phyloP scores from a whole-genome alignment of 345 rosid species.

The Eucalyptus pauciflora region DNA sequence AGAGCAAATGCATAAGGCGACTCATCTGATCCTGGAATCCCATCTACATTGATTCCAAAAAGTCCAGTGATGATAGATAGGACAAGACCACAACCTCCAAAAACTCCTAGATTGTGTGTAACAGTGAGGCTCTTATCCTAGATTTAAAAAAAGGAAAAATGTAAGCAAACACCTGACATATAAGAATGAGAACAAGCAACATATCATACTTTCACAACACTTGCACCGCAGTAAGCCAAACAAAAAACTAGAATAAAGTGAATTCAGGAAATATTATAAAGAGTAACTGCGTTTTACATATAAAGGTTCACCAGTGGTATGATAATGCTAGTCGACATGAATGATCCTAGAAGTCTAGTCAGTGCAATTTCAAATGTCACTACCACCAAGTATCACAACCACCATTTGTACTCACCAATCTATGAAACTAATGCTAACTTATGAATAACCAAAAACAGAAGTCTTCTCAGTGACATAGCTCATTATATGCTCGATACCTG shows the following conservation, averaged over 20 bases:
- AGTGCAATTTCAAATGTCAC: not conserved
- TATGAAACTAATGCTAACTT: not conserved
- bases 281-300: not conserved
- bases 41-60: slow-evolving; percentile 57
- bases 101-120: slow-evolving; percentile 56
- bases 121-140: slow-evolving; percentile 51
- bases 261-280: not conserved
- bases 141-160: not conserved
- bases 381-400: not conserved
- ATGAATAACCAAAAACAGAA: not conserved
- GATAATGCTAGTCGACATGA: not conserved
- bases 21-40: slow-evolving; percentile 42
- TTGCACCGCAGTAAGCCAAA: not conserved
- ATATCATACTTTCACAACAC: not conserved
- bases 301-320: not conserved
- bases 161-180: not conserved
- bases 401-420: not conserved
- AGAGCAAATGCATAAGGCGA: slow-evolving; percentile 34
- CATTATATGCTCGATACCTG: not conserved
- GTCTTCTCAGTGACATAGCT: not conserved
- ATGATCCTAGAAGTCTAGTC: not conserved
- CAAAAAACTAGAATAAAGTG: not conserved
- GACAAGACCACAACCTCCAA: slow-evolving; percentile 55
- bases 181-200: not conserved
- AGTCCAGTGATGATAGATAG: slow-evolving; percentile 53